These are phyloP conservation scores for Vicia faba DNA, from an alignment of 306 rosid species.

Conservation along the genomic window DNA sequence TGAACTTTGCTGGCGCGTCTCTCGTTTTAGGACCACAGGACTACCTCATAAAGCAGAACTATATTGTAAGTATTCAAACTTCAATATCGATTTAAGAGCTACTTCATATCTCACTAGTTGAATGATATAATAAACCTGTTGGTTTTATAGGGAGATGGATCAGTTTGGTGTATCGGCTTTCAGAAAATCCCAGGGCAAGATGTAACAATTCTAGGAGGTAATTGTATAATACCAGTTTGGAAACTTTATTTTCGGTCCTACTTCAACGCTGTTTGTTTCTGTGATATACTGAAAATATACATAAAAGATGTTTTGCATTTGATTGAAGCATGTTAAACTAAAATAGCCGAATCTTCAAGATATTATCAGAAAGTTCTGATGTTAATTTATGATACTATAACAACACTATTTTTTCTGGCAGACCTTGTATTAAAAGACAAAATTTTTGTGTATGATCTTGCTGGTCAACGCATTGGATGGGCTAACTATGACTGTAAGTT, in stretches of 20 bases:
- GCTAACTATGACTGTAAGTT: slow-evolving; percentile 88
- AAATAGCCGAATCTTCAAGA: slow-evolving; percentile 5
- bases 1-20: slow-evolving; percentile 86
- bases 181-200: slow-evolving; percentile 71
- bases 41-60: slow-evolving; percentile 70
- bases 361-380: neutral
- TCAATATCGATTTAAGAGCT: slow-evolving; percentile 1
- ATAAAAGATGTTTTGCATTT: slow-evolving; percentile 3
- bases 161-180: slow-evolving; percentile 88
- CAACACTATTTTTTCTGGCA: slow-evolving; percentile 40
- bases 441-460: slow-evolving; percentile 83
- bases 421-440: slow-evolving; percentile 89
- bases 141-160: slow-evolving; percentile 55
- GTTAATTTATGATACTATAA: slow-evolving; percentile 27
- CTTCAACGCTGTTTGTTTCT: neutral
- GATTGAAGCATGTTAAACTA: slow-evolving; percentile 3
- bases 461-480: slow-evolving; percentile 86
- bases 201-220: slow-evolving; percentile 89
- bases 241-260: slow-evolving; percentile 19
- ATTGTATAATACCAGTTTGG: slow-evolving; percentile 12
- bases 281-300: slow-evolving; percentile 20
- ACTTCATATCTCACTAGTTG: slow-evolving; percentile 25
- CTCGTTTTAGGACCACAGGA: slow-evolving; percentile 80
- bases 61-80: slow-evolving; percentile 56
- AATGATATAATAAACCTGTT: slow-evolving; percentile 20